Conservation (phyloP, 192 early-diverging fungal genomes). For the Coemansia sp. region DNA sequence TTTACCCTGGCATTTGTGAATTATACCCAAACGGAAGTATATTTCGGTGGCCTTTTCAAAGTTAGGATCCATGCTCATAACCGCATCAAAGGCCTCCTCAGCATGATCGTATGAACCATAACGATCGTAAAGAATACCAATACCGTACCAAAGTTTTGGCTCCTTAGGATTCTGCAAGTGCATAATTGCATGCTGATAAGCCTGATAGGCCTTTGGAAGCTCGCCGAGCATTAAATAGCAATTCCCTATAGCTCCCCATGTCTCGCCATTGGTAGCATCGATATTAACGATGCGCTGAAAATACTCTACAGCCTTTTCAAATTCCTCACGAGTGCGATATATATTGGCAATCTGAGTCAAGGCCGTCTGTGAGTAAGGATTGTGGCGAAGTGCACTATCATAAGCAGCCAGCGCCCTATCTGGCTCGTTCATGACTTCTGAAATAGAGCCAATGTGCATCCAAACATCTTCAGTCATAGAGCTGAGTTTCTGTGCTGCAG, state of each 20-base stretch:
- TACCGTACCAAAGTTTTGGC: slow-evolving; percentile 98
- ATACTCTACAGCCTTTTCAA: slow-evolving; percentile 83
- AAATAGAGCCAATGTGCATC: slow-evolving; percentile 59
- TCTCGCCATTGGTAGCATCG: slow-evolving; percentile 85
- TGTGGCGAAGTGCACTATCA: slow-evolving; percentile 88
- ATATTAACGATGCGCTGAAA: slow-evolving; percentile 86
- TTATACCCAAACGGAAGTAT: slow-evolving; percentile 96
- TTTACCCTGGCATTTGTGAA: slow-evolving; percentile 78
- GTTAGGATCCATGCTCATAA: slow-evolving; percentile 91
- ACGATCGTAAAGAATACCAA: slow-evolving; percentile 95
- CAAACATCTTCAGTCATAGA: slow-evolving; percentile 45
- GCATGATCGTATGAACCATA: slow-evolving; percentile 97
- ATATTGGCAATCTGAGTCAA: slow-evolving; percentile 81
- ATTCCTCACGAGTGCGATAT: slow-evolving; percentile 81
- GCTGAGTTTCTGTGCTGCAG: slow-evolving; percentile 42
- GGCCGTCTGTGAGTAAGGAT: slow-evolving; percentile 85
- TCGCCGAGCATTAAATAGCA: slow-evolving; percentile 97
- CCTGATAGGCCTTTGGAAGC: slow-evolving; percentile 88
- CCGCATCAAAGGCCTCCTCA: slow-evolving; percentile 93
- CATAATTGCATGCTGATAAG: slow-evolving; percentile 96
- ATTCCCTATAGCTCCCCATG: slow-evolving; percentile 93
- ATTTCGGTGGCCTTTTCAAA: slow-evolving; percentile 99
- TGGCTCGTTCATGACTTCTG: slow-evolving; percentile 72
- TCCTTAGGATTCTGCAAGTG: slow-evolving; percentile 92
- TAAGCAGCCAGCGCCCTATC: slow-evolving; percentile 86